Conservation (phyloP, 306 rosid species). For the Cajanus cajan region DNA sequence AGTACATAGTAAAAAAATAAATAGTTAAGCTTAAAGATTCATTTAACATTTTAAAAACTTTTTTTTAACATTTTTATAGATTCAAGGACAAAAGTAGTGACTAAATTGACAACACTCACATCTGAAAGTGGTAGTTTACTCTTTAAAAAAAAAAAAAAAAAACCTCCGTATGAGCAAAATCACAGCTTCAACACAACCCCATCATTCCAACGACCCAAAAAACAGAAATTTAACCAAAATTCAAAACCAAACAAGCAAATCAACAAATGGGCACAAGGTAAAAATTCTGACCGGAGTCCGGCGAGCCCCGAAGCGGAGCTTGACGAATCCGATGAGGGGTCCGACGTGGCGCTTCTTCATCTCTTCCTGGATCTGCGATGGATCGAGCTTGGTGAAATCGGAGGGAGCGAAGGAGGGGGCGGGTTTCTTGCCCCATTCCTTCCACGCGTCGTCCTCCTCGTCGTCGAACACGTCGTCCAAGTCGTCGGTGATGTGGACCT, state of each 20-base stretch:
- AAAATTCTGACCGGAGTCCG: conserved; percentile 70
- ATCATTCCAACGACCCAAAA: neutral
- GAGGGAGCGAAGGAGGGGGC: conserved; percentile 47
- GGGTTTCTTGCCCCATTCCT: conserved; percentile 79
- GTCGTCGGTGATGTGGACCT: conserved; percentile 75
- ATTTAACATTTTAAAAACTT: neutral
- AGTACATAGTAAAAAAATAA: no score
- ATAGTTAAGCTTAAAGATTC: no score
- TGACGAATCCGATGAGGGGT: conserved; percentile 75
- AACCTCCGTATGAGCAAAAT: neutral
- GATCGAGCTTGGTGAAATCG: conserved; percentile 61
- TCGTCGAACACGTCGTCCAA: conserved; percentile 84
- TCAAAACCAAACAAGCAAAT: neutral
- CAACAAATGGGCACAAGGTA: neutral
- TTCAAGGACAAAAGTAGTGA: neutral
- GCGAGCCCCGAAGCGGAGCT: conserved; percentile 68
- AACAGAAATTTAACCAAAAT: conserved; percentile 13
- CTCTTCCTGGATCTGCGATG: conserved; percentile 75
- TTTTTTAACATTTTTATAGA: neutral
- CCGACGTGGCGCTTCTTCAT: conserved; percentile 68
- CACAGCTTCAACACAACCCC: conserved; percentile 22
- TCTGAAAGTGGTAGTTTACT: no score
- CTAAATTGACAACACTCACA: neutral
- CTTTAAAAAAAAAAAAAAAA: neutral
- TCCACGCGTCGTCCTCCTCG: conserved; percentile 91